Percentiles rank a stretch among this genome's conserved stretches.
Conservation (phyloP, 441 rosid genomes). For the Gossypium gossypioides region DNA sequence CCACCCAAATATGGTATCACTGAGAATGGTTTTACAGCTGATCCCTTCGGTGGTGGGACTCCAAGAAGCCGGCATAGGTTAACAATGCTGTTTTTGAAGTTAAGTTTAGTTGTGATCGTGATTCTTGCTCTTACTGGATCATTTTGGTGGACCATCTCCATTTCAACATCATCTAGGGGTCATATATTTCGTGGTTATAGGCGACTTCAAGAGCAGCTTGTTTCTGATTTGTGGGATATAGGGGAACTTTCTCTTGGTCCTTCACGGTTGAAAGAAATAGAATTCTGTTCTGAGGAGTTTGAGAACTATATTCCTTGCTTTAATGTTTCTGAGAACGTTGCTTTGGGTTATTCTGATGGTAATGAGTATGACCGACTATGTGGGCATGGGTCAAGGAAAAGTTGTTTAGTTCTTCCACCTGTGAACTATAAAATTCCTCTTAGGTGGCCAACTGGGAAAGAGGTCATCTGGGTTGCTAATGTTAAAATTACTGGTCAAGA, state of each 20-base stretch:
- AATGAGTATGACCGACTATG: slow-evolving; percentile 60
- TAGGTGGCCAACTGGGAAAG: slow-evolving; percentile 97
- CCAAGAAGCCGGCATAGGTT: slow-evolving; percentile 58
- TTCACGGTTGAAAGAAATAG: slow-evolving; percentile 63
- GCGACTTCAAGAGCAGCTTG: slow-evolving; percentile 84
- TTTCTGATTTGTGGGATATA: slow-evolving; percentile 80
- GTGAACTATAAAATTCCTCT: slow-evolving; percentile 73
- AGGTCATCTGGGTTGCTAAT: slow-evolving; percentile 84
- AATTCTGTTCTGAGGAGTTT: slow-evolving; percentile 54
- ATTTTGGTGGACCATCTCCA: slow-evolving; percentile 84
- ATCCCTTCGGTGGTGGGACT: slow-evolving; percentile 39
- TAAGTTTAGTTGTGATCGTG: slow-evolving; percentile 62
- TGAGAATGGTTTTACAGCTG: slow-evolving; percentile 56
- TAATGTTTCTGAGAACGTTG: slow-evolving; percentile 58
- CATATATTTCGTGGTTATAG: slow-evolving; percentile 68
- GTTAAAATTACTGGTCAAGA: slow-evolving; percentile 85
- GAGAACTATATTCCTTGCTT: slow-evolving; percentile 84
- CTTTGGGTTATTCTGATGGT: slow-evolving; percentile 41
- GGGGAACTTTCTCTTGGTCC: slow-evolving; percentile 83
- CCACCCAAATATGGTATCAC: slow-evolving; percentile 22
- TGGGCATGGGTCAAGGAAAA: slow-evolving; percentile 40
- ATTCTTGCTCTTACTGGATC: slow-evolving; percentile 70
- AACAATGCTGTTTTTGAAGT: slow-evolving; percentile 50
- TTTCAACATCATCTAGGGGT: slow-evolving; percentile 63
- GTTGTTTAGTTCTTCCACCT: slow-evolving; percentile 70